Base-by-base conservation (phyloP, 2,329 filamentous ascomycete species). In the Pseudocercospora eumusae region DNA sequence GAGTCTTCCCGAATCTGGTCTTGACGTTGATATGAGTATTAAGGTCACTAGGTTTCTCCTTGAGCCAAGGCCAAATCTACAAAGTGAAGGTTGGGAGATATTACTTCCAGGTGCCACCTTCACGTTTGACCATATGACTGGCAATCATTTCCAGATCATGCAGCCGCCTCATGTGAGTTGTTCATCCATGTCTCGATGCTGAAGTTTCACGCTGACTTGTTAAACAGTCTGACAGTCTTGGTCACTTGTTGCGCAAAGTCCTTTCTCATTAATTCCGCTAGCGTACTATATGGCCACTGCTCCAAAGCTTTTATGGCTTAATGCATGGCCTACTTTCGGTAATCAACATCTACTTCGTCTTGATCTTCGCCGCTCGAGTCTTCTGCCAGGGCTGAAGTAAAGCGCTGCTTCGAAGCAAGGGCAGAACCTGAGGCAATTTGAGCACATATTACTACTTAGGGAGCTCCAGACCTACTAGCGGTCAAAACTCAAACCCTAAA, bases 61-160 rank as follows among this genome's bases (percentile, higher is more conserved):
- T 18, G 71, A 73, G 66, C 71, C 71, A 8, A 58, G 71, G 55
- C 62, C 59, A 10, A 57, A 72, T 21, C 42, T 73, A 62, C 67
- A 68, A 56, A 69, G 69, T 10, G 71, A 69, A 20, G 68, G 68
- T 1, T 73, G 71, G 71, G 71, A 73, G 61, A 65, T 61, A 60
- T 55, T 73, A 20, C 47, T 73, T 28, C 70, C 70, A 0, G 70
- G 71, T 3, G 70, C 71, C 33, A 49, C 64, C 56, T 70, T 68
- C 53, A 63, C 57, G 2, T 69, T 68, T 45, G 62, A 70, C 31
- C 72, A 72, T 27, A 73, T 73, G 70, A 73, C 70, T 25, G 71
- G 71, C 0, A 72, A 73, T 28, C 71, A 73, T 55, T 73, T 73
- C 54, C 69, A 73, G 57, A 71, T 73, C 44, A 72, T 70, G 7